Evolutionary conservation across 176 grass and related monocot species (phyloP).

Genomic region (Avena atlantica): DNA sequence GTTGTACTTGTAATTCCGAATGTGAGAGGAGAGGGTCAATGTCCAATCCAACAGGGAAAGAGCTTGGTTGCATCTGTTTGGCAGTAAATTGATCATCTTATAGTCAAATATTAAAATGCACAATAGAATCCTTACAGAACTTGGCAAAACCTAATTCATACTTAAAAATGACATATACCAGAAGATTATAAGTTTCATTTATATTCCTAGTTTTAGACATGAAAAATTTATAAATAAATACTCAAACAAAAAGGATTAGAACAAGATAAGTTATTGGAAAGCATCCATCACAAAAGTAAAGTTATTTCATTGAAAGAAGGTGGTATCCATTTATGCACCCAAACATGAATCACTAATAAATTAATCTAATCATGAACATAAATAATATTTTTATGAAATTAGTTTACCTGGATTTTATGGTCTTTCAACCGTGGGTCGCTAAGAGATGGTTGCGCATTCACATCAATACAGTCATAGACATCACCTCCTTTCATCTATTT

Average conservation of each 20-base stretch:
- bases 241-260: background rate
- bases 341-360: background rate
- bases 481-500: slow-evolving; percentile 1
- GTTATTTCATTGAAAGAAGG: background rate
- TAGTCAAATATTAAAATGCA: background rate
- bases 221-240: background rate
- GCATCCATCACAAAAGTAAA: background rate
- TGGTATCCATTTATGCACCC: too few relatives aligned
- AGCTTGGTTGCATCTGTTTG: slow-evolving; percentile 31
- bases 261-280: background rate
- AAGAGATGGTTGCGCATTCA: background rate
- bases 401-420: slow-evolving; percentile 19
- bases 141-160: background rate
- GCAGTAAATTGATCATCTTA: background rate
- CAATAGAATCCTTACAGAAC: background rate
- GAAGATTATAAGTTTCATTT: background rate
- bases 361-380: background rate
- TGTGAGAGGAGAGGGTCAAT: background rate
- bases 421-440: slow-evolving; percentile 3
- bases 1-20: background rate
- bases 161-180: background rate
- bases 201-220: background rate
- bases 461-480: slow-evolving; percentile 15
- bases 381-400: background rate
- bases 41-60: background rate